A percentile compares a stretch with the other conserved stretches of the same genome.
Conservation (phyloP, 495 filamentous ascomycete species). For the Pseudoneurospora amorphoporcata region DNA sequence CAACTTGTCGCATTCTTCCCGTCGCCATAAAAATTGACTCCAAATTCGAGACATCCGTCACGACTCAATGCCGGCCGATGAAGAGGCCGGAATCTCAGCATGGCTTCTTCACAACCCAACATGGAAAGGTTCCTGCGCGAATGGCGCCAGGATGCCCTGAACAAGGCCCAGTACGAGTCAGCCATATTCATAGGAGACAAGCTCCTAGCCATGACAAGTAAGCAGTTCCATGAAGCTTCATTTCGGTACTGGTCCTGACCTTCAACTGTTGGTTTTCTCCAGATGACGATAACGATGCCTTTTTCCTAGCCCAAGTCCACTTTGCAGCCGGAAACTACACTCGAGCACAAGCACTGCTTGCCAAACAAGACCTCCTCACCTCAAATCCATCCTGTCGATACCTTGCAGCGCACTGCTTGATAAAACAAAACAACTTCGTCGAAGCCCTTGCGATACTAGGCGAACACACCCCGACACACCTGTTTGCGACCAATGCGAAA, state of each 20-base stretch:
- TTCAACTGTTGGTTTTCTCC: background rate
- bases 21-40: background rate
- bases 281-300: constrained; percentile 81
- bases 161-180: constrained; percentile 89
- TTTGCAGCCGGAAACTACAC: constrained; percentile 91
- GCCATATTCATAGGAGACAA: constrained; percentile 97
- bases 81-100: background rate
- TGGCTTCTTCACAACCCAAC: constrained; percentile 17
- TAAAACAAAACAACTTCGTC: constrained; percentile 80
- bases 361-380: constrained; percentile 73
- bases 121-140: constrained; percentile 90
- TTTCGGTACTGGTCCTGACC: background rate
- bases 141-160: constrained; percentile 87
- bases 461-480: constrained; percentile 81
- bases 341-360: constrained; percentile 73
- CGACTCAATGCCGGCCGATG: background rate
- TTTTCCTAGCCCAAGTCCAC: constrained; percentile 90
- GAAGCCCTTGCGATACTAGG: constrained; percentile 83
- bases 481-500: constrained; percentile 57
- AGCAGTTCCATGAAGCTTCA: constrained; percentile 13
- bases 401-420: constrained; percentile 83
- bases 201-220: constrained; percentile 85
- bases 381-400: constrained; percentile 80
- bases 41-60: background rate
- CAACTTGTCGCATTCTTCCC: background rate